Conservation (phyloP, 306 rosid genomes). For the Trichosanthes cucumerina region DNA sequence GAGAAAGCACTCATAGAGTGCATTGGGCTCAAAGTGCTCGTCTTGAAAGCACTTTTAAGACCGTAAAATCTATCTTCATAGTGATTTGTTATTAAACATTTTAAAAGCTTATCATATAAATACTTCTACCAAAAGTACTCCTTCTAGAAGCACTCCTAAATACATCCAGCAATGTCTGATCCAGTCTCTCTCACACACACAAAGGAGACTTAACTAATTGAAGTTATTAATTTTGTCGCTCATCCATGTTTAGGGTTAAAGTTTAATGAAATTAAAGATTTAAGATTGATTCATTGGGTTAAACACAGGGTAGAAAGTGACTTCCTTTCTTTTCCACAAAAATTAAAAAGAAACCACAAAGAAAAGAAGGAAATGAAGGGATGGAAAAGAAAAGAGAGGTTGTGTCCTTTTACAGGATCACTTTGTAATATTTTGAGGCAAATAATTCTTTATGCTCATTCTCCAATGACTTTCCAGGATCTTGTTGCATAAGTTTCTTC, state of each 20-base stretch:
- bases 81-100: background rate
- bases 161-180: background rate
- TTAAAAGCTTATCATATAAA: background rate
- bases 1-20: background rate
- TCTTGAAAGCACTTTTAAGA: background rate
- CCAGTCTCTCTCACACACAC: background rate
- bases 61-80: background rate
- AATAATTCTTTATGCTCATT: background rate
- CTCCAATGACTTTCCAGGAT: background rate
- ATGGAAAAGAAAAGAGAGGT: background rate
- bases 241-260: background rate
- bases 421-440: slow-evolving; percentile 2
- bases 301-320: background rate
- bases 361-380: background rate
- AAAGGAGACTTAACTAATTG: background rate
- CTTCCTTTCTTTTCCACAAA: too few species aligned
- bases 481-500: background rate
- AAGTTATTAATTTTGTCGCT: background rate
- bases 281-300: background rate
- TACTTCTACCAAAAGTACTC: background rate
- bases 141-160: background rate
- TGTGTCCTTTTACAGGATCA: background rate
- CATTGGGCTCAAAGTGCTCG: background rate
- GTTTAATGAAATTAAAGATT: background rate
- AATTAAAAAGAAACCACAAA: background rate